These are phyloP conservation scores for Silene conica DNA, from an alignment of 148 eudicot genomes.

Conservation along the genomic window DNA sequence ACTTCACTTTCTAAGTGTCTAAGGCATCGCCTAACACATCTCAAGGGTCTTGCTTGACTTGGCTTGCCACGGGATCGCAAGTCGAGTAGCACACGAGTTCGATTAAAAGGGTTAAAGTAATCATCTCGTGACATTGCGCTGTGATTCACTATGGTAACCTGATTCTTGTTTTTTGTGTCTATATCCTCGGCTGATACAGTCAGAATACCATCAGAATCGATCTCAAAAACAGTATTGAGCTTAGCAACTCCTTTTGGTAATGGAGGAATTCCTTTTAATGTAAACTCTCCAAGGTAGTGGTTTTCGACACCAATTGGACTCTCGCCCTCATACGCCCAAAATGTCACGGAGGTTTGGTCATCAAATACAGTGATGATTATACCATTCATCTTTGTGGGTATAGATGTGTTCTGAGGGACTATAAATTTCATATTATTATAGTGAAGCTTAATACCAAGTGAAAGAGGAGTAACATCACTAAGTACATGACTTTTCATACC, in stretches of 20 bases:
- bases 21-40: too few relatives aligned
- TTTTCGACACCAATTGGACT: neutral
- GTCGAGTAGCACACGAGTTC: too few relatives aligned
- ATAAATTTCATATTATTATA: neutral
- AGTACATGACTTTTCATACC: neutral
- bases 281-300: neutral
- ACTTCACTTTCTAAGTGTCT: too few relatives aligned
- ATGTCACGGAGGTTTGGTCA: neutral
- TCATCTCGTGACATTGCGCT: slow-evolving; percentile 3
- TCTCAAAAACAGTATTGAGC: neutral
- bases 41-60: too few relatives aligned
- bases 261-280: neutral
- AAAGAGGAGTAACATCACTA: slow-evolving; percentile 14
- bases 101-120: too few relatives aligned
- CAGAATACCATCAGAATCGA: slow-evolving; percentile 4
- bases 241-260: neutral
- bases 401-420: neutral
- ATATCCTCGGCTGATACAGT: neutral
- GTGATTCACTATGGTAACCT: slow-evolving; percentile 2
- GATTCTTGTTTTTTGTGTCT: slow-evolving; percentile 8
- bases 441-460: slow-evolving; percentile 7
- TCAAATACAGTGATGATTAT: neutral
- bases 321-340: slow-evolving; percentile 8
- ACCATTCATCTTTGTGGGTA: neutral
- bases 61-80: too few relatives aligned